These are phyloP conservation scores for Aphanomyces cochlioides DNA, from an alignment of 352 stramenopile genomes.

Conservation along the genomic window DNA sequence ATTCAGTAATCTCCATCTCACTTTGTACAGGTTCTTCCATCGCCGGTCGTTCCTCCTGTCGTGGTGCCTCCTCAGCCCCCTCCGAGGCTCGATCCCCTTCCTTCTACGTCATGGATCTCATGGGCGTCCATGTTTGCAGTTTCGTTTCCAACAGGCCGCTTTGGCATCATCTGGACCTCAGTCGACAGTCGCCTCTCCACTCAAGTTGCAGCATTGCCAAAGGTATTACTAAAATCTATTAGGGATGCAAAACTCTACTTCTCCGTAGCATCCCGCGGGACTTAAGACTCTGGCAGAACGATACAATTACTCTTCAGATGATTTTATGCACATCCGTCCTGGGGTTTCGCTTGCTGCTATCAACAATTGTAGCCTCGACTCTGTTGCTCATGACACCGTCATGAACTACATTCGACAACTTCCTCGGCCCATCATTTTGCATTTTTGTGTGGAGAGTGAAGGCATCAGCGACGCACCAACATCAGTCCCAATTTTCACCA, in stretches of 20 bases:
- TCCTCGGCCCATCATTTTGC: not conserved
- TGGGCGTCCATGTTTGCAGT: not conserved
- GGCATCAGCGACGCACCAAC: not conserved
- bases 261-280: slow-evolving; percentile 7
- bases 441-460: slow-evolving; percentile 5
- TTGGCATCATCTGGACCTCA: not conserved
- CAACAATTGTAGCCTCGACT: not conserved
- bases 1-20: not conserved
- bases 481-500: not conserved
- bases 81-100: not conserved
- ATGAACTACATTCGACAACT: not conserved
- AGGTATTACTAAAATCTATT: not conserved
- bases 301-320: slow-evolving; percentile 3
- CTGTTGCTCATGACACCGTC: not conserved
- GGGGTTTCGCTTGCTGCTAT: slow-evolving; percentile 6
- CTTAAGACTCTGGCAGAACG: not conserved
- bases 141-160: slow-evolving; percentile 4
- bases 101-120: not conserved
- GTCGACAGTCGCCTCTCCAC: not conserved
- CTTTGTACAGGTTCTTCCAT: not conserved
- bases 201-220: not conserved
- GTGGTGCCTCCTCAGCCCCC: not conserved
- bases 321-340: not conserved
- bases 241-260: not conserved
- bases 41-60: not conserved